These are phyloP conservation scores for Entomortierella parvispora DNA, from an alignment of 192 early-diverging fungal species.

Conservation along the genomic window DNA sequence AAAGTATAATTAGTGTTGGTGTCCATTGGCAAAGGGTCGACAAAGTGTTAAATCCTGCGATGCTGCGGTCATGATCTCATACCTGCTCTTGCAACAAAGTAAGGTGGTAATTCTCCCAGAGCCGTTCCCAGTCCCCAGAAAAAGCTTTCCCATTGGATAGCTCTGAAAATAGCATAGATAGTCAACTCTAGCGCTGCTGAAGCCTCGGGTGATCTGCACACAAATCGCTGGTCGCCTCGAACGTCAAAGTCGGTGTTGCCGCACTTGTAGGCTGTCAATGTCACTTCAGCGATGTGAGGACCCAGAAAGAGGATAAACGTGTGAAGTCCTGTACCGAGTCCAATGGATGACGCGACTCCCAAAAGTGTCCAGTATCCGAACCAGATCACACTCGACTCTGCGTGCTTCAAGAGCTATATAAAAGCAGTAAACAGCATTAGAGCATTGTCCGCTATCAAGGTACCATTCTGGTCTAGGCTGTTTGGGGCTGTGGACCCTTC, in stretches of 20 bases:
- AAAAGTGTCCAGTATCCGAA: slow-evolving; percentile 90
- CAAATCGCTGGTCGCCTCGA: slow-evolving; percentile 67
- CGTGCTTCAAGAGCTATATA: slow-evolving; percentile 44
- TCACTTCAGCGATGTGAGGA: slow-evolving; percentile 92
- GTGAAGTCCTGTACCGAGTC: slow-evolving; percentile 93
- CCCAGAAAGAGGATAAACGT: slow-evolving; percentile 96
- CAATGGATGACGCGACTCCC: slow-evolving; percentile 90
- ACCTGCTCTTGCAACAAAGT: slow-evolving; percentile 93
- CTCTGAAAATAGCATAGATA: slow-evolving; percentile 70
- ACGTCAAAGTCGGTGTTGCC: slow-evolving; percentile 77
- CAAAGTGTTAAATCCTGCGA: too few relatives aligned
- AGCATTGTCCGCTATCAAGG: not conserved
- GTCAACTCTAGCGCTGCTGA: slow-evolving; percentile 54
- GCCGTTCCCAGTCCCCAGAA: slow-evolving; percentile 96
- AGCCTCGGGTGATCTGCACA: slow-evolving; percentile 35
- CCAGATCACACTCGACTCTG: slow-evolving; percentile 79
- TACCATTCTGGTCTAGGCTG: too few relatives aligned
- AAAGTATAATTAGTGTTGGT: not conserved
- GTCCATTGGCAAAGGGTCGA: too few relatives aligned
- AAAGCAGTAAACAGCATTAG: not conserved
- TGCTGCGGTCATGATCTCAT: too few relatives aligned
- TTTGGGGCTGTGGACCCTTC: too few relatives aligned
- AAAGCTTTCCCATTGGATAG: slow-evolving; percentile 81
- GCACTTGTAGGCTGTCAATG: slow-evolving; percentile 87
- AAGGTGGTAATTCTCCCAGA: slow-evolving; percentile 93